These are phyloP conservation scores for Adansonia grandidieri DNA, from an alignment of 441 rosid genomes.

Conservation along the genomic window DNA sequence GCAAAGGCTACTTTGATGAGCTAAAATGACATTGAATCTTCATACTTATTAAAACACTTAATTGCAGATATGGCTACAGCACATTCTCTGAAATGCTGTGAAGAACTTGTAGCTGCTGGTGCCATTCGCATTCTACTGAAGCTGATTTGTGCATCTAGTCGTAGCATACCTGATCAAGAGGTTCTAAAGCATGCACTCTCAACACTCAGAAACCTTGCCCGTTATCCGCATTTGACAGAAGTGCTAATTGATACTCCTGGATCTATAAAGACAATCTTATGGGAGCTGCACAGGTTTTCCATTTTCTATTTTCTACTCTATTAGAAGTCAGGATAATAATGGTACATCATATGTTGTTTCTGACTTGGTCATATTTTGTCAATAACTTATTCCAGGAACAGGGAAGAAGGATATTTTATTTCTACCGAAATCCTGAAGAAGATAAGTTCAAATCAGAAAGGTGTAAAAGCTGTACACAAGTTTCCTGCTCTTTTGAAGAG, in stretches of 20 bases:
- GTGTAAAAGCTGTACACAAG: constrained; percentile 53
- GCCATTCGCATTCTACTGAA: constrained; percentile 69
- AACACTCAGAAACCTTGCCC: constrained; percentile 73
- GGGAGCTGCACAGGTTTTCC: constrained; percentile 72
- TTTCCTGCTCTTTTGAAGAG: constrained; percentile 71
- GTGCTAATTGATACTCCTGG: constrained; percentile 56
- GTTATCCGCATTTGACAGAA: constrained; percentile 67
- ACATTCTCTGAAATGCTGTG: constrained; percentile 84
- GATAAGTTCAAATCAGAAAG: constrained; percentile 57
- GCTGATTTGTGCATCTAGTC: constrained; percentile 67
- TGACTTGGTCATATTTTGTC: neutral
- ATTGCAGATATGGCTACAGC: constrained; percentile 69
- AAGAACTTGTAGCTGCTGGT: constrained; percentile 87
- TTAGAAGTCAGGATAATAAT: neutral
- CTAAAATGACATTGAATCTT: constrained; percentile 8
- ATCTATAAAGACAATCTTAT: constrained; percentile 62
- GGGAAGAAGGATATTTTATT: constrained; percentile 82
- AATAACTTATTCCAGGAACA: constrained; percentile 61
- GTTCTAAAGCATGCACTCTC: constrained; percentile 81
- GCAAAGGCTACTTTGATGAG: constrained; percentile 5
- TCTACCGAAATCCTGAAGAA: constrained; percentile 71
- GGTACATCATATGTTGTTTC: neutral
- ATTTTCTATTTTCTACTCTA: neutral
- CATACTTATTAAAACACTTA: neutral
- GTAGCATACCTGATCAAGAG: constrained; percentile 93